Evolutionary conservation across 208 protist species (phyloP).

Genomic region (Tritrichomonas foetus): DNA sequence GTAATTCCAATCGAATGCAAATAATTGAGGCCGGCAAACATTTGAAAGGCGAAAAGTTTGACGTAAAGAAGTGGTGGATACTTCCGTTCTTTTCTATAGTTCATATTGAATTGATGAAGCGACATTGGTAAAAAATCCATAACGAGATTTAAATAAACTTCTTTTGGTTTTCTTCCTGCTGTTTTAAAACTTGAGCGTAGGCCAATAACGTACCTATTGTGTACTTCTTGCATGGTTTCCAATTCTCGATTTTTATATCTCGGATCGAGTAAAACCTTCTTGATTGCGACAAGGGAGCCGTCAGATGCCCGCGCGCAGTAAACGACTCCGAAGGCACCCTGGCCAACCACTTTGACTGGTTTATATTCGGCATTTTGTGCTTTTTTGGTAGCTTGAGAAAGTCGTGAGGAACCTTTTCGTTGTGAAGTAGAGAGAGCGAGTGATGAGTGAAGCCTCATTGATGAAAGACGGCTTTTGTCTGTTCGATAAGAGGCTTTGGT

Average conservation of each 20-base stretch:
- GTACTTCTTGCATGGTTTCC: background rate
- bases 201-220: background rate
- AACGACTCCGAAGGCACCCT: background rate
- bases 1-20: conserved; percentile 81
- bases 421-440: background rate
- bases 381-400: too few species aligned
- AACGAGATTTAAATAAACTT: conserved; percentile 95
- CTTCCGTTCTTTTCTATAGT: conserved; percentile 75
- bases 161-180: conserved; percentile 53
- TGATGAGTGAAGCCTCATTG: background rate
- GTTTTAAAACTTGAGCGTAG: background rate
- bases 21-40: conserved; percentile 87
- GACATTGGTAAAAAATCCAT: conserved; percentile 95
- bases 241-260: conserved; percentile 39
- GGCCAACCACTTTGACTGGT: background rate
- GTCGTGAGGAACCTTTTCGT: too few species aligned
- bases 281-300: background rate
- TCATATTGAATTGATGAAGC: conserved; percentile 74
- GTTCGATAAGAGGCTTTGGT: too few species aligned
- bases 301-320: background rate
- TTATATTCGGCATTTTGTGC: background rate
- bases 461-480: conserved; percentile 9
- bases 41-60: conserved; percentile 85
- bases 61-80: conserved; percentile 30
- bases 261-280: conserved; percentile 36